Percentiles rank a stretch among this genome's conserved stretches.
These are phyloP conservation scores for Gynandropsis gynandra DNA, from an alignment of 345 rosid genomes.

Conservation along the genomic window DNA sequence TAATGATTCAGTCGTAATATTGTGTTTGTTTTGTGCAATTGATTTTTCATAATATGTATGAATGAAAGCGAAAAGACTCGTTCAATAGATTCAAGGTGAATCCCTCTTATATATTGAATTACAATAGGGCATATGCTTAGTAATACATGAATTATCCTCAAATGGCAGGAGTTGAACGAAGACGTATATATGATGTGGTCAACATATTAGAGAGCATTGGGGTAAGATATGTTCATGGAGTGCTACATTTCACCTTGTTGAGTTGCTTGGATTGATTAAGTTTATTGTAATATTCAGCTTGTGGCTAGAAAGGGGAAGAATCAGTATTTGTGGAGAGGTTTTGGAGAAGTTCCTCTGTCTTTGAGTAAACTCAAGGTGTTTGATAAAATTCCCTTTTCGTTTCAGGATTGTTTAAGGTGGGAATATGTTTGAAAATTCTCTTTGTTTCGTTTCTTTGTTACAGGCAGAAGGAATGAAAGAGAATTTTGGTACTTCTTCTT, in stretches of 20 bases:
- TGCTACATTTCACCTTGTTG: neutral
- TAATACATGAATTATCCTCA: neutral
- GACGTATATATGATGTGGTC: conserved; percentile 77
- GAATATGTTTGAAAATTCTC: conserved; percentile 1
- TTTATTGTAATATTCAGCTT: conserved; percentile 34
- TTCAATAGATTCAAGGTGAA: neutral
- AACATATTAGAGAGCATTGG: conserved; percentile 74
- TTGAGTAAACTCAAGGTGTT: conserved; percentile 49
- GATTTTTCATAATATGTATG: neutral
- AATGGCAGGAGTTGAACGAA: conserved; percentile 60
- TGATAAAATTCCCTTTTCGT: neutral
- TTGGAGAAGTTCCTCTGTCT: conserved; percentile 53
- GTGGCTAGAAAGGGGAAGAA: conserved; percentile 71
- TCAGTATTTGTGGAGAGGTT: conserved; percentile 73
- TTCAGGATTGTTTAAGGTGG: neutral
- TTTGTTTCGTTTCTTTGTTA: conserved; percentile 9
- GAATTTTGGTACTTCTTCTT: conserved; percentile 37
- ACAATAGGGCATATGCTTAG: too few species aligned
- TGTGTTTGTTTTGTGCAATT: neutral
- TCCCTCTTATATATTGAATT: neutral
- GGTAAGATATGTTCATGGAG: conserved; percentile 29
- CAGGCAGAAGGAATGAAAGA: conserved; percentile 57
- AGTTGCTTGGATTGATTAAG: conserved; percentile 15
- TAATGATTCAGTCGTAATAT: neutral
- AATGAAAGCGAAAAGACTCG: neutral